Conservation (phyloP, 176 grass and related monocot genomes). For the Carex cristatella region DNA sequence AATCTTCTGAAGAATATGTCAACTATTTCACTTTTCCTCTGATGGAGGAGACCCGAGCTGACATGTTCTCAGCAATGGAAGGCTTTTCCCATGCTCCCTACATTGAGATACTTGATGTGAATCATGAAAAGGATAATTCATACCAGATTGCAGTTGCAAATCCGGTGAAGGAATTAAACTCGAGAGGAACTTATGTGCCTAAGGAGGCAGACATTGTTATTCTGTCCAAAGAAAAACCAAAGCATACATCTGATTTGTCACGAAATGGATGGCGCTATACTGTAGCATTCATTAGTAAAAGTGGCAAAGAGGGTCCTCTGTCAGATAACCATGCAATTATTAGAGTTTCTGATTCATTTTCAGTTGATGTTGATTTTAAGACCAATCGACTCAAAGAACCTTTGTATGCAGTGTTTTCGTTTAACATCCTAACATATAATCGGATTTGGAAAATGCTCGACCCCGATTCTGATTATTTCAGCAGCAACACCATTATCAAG, state of each 20-base stretch:
- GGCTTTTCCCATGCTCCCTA: constrained; percentile 32
- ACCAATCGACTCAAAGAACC: not conserved
- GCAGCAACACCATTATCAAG: constrained; percentile 22
- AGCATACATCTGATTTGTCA: not conserved
- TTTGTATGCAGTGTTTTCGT: constrained; percentile 37
- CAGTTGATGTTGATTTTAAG: not conserved
- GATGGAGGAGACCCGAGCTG: constrained; percentile 51
- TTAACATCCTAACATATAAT: constrained; percentile 56
- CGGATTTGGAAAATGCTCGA: constrained; percentile 49
- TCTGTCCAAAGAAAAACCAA: not conserved
- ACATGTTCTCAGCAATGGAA: constrained; percentile 47
- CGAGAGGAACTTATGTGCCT: not conserved
- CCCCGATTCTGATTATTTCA: not conserved
- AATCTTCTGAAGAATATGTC: constrained; percentile 36
- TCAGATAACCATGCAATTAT: not conserved
- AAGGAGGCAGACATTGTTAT: not conserved
- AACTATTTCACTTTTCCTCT: constrained; percentile 37
- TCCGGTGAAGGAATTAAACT: not conserved
- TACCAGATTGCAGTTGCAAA: constrained; percentile 19
- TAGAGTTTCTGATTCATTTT: constrained; percentile 17
- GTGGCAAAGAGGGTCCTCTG: not conserved
- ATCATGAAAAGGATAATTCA: not conserved
- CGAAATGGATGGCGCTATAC: constrained; percentile 2
- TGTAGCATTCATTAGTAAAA: constrained; percentile 24
- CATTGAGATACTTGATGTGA: not conserved